Evolutionary conservation across 495 filamentous ascomycete species (phyloP).

Genomic region (Polyplosphaeria fusca): DNA sequence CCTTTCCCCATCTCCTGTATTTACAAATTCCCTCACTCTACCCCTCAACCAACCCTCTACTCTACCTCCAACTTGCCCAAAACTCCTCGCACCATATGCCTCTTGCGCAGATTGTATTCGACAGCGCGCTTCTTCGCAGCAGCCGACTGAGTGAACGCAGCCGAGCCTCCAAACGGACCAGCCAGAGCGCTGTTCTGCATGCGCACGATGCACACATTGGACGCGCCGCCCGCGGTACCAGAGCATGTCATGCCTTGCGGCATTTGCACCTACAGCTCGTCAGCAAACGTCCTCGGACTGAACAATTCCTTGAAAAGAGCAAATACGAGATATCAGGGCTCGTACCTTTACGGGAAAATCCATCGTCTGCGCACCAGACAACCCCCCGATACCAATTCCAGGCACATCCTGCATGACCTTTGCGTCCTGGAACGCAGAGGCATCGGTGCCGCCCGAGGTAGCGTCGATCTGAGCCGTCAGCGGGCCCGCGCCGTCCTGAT

Average conservation of each 20-base stretch:
- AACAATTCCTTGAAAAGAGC: no score
- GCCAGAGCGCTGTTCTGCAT: slow-evolving; percentile 55
- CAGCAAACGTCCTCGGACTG: background rate
- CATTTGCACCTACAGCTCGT: slow-evolving; percentile 48
- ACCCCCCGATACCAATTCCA: slow-evolving; percentile 48
- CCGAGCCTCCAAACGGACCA: slow-evolving; percentile 59
- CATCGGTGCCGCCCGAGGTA: slow-evolving; percentile 55
- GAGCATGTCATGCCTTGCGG: slow-evolving; percentile 60
- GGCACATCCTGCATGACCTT: slow-evolving; percentile 57
- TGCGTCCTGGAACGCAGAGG: slow-evolving; percentile 52
- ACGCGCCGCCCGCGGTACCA: slow-evolving; percentile 49
- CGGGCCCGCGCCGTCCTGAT: slow-evolving; percentile 43
- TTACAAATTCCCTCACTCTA: background rate
- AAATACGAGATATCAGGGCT: no score
- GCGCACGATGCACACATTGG: slow-evolving; percentile 57
- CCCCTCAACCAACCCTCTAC: background rate
- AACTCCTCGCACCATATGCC: slow-evolving; percentile 33
- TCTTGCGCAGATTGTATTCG: slow-evolving; percentile 34
- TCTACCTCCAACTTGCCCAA: slow-evolving; percentile 24
- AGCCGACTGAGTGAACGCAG: slow-evolving; percentile 38
- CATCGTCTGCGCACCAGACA: slow-evolving; percentile 49
- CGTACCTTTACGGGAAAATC: slow-evolving; percentile 51
- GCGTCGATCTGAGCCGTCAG: slow-evolving; percentile 41
- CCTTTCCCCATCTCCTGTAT: no score
- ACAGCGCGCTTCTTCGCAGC: slow-evolving; percentile 34